These are phyloP conservation scores for Geotrichum reessii DNA, from an alignment of 1,139 yeast species.

Conservation along the genomic window DNA sequence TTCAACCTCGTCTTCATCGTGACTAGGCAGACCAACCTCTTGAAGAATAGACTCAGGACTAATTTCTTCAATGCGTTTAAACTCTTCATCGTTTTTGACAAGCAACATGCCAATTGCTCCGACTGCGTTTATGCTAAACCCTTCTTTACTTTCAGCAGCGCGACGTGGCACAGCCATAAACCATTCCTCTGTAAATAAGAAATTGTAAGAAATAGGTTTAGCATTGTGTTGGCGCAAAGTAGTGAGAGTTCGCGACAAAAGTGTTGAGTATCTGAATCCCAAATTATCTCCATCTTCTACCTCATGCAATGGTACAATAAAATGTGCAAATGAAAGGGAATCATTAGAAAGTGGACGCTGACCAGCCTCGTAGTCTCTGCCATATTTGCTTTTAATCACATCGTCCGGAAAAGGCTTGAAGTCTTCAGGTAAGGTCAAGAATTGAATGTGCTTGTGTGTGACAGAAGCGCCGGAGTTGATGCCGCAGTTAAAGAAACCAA, in stretches of 20 bases:
- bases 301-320: conserved; percentile 55
- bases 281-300: conserved; percentile 50
- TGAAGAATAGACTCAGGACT: conserved; percentile 42
- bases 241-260: conserved; percentile 66
- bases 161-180: conserved; percentile 82
- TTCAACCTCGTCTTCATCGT: conserved; percentile 29
- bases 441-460: conserved; percentile 87
- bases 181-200: conserved; percentile 75
- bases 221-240: conserved; percentile 41
- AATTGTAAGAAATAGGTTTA: conserved; percentile 54
- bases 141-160: conserved; percentile 33
- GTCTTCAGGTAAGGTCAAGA: conserved; percentile 58
- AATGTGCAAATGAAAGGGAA: conserved; percentile 76
- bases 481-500: conserved; percentile 88
- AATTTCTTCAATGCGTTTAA: conserved; percentile 26
- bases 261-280: conserved; percentile 59
- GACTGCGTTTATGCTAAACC: conserved; percentile 67
- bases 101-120: conserved; percentile 75
- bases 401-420: conserved; percentile 58
- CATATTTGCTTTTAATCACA: conserved; percentile 45
- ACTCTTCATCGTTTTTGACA: conserved; percentile 60
- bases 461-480: conserved; percentile 87
- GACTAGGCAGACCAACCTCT: conserved; percentile 59
- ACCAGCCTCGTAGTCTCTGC: conserved; percentile 39
- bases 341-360: conserved; percentile 57